Conservation (phyloP, 352 stramenopile genomes). For the Globisporangium radiosum region DNA sequence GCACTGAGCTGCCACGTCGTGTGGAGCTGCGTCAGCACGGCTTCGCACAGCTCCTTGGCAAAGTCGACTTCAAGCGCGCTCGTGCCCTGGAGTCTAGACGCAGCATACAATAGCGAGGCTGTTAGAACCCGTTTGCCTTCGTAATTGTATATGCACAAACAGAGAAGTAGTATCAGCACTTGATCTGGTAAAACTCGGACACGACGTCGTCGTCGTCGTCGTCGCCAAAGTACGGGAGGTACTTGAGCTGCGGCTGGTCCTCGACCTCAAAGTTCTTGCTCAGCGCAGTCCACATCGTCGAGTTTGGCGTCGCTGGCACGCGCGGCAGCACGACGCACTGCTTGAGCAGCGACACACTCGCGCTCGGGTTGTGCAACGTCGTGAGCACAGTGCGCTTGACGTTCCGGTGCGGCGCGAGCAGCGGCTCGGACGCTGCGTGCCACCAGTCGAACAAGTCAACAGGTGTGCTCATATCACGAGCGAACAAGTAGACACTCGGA, state of each 20-base stretch:
- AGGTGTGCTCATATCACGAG: background rate
- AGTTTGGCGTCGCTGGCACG: constrained; percentile 37
- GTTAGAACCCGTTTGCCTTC: background rate
- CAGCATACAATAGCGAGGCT: background rate
- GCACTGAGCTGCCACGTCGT: constrained; percentile 62
- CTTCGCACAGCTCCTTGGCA: constrained; percentile 64
- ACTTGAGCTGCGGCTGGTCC: constrained; percentile 79
- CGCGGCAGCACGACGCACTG: constrained; percentile 40
- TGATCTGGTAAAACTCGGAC: constrained; percentile 80
- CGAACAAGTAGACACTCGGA: too few relatives aligned
- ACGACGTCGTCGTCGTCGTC: constrained; percentile 84
- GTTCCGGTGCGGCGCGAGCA: constrained; percentile 13
- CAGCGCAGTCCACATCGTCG: constrained; percentile 76
- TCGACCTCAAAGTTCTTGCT: constrained; percentile 81
- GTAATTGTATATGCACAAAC: background rate
- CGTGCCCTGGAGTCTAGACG: constrained; percentile 49
- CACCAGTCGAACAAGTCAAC: background rate
- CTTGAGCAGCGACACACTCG: constrained; percentile 24
- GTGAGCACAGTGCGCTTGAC: constrained; percentile 22
- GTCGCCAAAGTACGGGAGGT: constrained; percentile 63
- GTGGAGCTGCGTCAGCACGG: constrained; percentile 55
- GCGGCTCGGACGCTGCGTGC: constrained; percentile 37
- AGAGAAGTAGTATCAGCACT: constrained; percentile 19
- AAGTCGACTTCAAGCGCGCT: constrained; percentile 68
- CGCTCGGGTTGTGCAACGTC: constrained; percentile 16